Evolutionary conservation across 345 rosid species (phyloP), one percentile per base, ranked within the genome.

Genomic region (Pelargonium nanum): DNA sequence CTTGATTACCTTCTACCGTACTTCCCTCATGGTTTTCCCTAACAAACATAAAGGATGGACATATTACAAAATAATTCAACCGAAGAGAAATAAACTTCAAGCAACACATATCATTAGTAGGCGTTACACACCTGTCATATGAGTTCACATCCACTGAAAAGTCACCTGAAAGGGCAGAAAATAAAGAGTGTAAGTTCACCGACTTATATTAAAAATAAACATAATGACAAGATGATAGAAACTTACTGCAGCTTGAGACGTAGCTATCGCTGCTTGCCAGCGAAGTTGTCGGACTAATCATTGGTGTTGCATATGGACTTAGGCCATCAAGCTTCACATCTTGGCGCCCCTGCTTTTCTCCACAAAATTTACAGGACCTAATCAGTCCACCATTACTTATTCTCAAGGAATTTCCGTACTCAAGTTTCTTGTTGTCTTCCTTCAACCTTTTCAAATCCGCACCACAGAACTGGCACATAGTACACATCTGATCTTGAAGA

Each of bases 111-210:
- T 62, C 59, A 56, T 56, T 51, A 40, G 48, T 6, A 12, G 34
- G 24, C 25, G 8, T 19, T 21, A 40, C 82, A 66, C 73, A 86
- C 98, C 83, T 59, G 58, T 75, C 72, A 70, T 65, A 59, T 19
- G 85, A 61, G 68, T 74, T 84, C 48, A 69, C 78, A 70, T 87
- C 96, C 66, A 84, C 92, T 3, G 90, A 85, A 72, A 75, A 63
- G 61, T 87, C 97, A 58, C 97, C 99, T 87, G 73, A 58, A 48
- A 44, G 19, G 60, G 30, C 45, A 70, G 22, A 70, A 51, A 13
- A 61, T 52, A 65, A 68, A 32, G 0, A 22, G 55, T 56, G 54
- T 12, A 26, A 34, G 22, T 10, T 34, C 34, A 44, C 59, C 21
- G 24, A 10, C n/a, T 34, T 5, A 53, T 53, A 9, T 34, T n/a